Conservation (phyloP, 441 rosid genomes). For the Populus hybrid region DNA sequence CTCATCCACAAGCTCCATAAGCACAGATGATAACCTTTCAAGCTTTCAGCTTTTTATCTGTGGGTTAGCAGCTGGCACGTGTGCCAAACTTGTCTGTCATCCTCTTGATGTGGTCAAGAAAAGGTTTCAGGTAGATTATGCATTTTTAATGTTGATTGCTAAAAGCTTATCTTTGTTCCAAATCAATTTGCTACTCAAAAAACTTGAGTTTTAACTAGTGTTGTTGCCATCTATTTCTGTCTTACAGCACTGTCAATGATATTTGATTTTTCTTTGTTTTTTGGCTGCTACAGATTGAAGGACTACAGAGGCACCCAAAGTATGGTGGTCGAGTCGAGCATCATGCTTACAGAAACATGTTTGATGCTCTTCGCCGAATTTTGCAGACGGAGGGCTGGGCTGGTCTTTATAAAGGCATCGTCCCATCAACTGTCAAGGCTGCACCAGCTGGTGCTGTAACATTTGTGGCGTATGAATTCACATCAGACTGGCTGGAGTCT, state of each 20-base stretch:
- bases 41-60: slow-evolving; percentile 85
- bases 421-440: slow-evolving; percentile 96
- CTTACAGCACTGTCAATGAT: neutral
- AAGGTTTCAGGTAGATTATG: slow-evolving; percentile 75
- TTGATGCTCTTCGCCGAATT: slow-evolving; percentile 66
- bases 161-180: neutral
- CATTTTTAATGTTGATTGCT: neutral
- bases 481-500: slow-evolving; percentile 86
- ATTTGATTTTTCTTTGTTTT: neutral
- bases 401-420: slow-evolving; percentile 91
- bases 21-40: slow-evolving; percentile 45
- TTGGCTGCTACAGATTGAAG: slow-evolving; percentile 69
- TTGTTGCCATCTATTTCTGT: neutral
- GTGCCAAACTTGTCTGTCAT: slow-evolving; percentile 95
- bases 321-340: slow-evolving; percentile 86
- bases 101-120: slow-evolving; percentile 98
- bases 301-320: slow-evolving; percentile 79
- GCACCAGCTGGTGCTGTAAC: slow-evolving; percentile 99
- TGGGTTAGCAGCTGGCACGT: slow-evolving; percentile 91
- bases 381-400: slow-evolving; percentile 69
- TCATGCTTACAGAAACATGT: slow-evolving; percentile 73
- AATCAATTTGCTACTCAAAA: neutral
- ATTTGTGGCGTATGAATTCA: slow-evolving; percentile 71
- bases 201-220: neutral
- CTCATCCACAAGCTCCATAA: slow-evolving; percentile 31